Conservation (phyloP, 768 basidiomycete species). For the Hypholoma sublateritium region DNA sequence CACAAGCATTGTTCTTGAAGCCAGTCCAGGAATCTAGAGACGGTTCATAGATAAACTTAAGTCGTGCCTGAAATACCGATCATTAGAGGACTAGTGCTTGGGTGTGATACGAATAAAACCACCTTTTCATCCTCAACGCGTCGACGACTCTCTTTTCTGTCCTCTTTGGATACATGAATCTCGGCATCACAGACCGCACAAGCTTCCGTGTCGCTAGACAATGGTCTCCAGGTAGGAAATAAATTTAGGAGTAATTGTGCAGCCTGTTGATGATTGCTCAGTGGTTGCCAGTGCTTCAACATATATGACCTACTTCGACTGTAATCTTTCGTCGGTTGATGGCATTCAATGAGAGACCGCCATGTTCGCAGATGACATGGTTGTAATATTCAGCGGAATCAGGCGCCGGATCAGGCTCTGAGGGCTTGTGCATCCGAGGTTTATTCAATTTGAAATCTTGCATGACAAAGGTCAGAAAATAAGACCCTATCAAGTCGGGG, state of each 20-base stretch:
- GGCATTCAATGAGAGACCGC: conserved; percentile 51
- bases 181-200: conserved; percentile 67
- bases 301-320: conserved; percentile 40
- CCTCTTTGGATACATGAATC: conserved; percentile 55
- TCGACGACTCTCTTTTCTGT: conserved; percentile 60
- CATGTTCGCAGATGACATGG: conserved; percentile 77
- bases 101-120: conserved; percentile 4
- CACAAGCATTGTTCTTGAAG: conserved; percentile 49
- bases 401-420: conserved; percentile 65
- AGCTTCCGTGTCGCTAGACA: conserved; percentile 45
- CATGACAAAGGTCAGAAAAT: neutral
- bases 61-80: conserved; percentile 45
- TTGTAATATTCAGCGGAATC: conserved; percentile 52
- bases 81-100: neutral
- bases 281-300: neutral
- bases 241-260: conserved; percentile 49
- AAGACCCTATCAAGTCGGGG: conserved; percentile 5
- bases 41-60: conserved; percentile 60
- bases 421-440: conserved; percentile 74
- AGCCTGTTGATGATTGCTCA: conserved; percentile 40
- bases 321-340: conserved; percentile 65
- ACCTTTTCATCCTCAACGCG: conserved; percentile 83
- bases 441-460: conserved; percentile 72
- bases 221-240: conserved; percentile 67
- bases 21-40: conserved; percentile 23